Evolutionary conservation across 1,284 basidiomycete species (phyloP).

Genomic region (Sanguinoderma infundibulare): DNA sequence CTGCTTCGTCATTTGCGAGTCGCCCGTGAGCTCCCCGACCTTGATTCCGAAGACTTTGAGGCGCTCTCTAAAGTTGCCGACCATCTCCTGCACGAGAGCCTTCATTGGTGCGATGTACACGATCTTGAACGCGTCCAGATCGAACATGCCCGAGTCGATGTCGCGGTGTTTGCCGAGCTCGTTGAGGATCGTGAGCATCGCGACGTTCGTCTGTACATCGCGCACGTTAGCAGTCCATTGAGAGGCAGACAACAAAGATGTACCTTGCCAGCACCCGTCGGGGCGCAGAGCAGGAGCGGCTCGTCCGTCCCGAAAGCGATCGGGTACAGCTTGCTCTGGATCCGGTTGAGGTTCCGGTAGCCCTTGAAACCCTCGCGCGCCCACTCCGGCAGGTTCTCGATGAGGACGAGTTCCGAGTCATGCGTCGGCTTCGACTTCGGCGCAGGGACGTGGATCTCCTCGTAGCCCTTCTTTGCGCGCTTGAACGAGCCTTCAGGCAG

Average conservation of each 20-base stretch:
- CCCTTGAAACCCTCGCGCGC: constrained; percentile 83
- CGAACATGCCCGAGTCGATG: constrained; percentile 83
- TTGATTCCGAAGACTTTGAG: constrained; percentile 84
- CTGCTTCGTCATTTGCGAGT: constrained; percentile 97
- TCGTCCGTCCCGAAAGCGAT: constrained; percentile 95
- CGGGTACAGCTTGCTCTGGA: constrained; percentile 95
- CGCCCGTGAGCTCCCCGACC: constrained; percentile 96
- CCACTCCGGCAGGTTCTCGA: constrained; percentile 86
- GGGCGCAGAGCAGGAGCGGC: constrained; percentile 95
- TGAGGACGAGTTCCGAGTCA: constrained; percentile 77
- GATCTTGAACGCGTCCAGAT: constrained; percentile 94
- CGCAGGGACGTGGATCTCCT: constrained; percentile 97
- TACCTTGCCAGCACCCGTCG: constrained; percentile 98
- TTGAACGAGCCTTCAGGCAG: constrained; percentile 98
- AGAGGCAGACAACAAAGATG: constrained; percentile 23
- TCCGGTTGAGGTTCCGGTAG: constrained; percentile 83
- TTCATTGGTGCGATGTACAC: constrained; percentile 99
- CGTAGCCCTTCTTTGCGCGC: constrained; percentile 94
- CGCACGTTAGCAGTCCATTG: not conserved
- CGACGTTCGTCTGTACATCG: constrained; percentile 87
- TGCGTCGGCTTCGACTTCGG: constrained; percentile 80
- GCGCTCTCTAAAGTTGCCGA: constrained; percentile 90
- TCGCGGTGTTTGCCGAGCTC: constrained; percentile 88
- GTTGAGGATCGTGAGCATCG: constrained; percentile 92
- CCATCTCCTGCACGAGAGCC: constrained; percentile 97